Percentiles rank a stretch among this genome's conserved stretches.
Evolutionary conservation across 1,139 yeast species (phyloP).

Genomic region (Kodamaea arcana): DNA sequence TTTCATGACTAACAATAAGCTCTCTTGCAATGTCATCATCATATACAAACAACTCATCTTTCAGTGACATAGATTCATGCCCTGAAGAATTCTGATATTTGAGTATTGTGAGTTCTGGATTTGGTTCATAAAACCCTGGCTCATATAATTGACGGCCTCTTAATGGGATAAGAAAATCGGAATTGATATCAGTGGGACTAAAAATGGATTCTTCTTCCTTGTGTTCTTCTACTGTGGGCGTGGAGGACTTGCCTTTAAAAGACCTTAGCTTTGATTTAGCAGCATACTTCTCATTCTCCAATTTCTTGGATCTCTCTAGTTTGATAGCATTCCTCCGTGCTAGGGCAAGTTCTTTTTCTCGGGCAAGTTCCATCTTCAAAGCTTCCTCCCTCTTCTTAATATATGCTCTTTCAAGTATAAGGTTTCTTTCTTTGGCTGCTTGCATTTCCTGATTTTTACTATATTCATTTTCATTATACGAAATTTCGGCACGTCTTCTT

Average conservation of each 20-base stretch:
- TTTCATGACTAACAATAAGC: constrained; percentile 26
- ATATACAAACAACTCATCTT: constrained; percentile 5
- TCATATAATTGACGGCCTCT: constrained; percentile 33
- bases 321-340: neutral
- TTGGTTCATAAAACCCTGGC: constrained; percentile 19
- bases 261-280: neutral
- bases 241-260: neutral
- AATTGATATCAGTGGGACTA: constrained; percentile 36
- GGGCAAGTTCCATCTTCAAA: neutral
- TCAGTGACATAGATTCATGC: constrained; percentile 6
- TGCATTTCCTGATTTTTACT: constrained; percentile 4
- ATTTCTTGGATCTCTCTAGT: neutral
- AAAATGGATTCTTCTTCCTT: constrained; percentile 16
- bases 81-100: constrained; percentile 12
- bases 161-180: constrained; percentile 32
- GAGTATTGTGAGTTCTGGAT: constrained; percentile 23
- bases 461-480: constrained; percentile 11
- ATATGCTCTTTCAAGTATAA: too few species aligned
- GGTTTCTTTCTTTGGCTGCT: neutral
- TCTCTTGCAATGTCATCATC: constrained; percentile 24
- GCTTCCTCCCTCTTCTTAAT: neutral
- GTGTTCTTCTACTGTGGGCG: neutral
- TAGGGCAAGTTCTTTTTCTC: neutral
- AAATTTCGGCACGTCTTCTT: constrained; percentile 26
- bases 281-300: neutral